A percentile compares a stretch with the other conserved stretches of the same genome.
phyloP scores from a whole-genome alignment of 371 early-diverging fungal genomes.

The Rhizomucor miehei region DNA sequence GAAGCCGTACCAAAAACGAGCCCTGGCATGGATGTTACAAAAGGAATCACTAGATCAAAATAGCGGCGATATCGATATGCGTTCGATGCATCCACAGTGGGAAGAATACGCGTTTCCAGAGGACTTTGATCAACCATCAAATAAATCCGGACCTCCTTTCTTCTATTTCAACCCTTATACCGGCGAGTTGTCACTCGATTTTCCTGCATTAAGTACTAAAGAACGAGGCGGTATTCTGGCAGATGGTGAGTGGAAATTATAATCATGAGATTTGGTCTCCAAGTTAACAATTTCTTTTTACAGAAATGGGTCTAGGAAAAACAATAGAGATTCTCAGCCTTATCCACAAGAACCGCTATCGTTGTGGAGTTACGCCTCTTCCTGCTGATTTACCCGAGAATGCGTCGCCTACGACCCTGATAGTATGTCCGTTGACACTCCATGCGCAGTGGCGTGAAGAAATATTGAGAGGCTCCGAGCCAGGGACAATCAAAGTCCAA shows the following conservation, averaged over 20 bases:
- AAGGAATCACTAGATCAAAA: slow-evolving; percentile 43
- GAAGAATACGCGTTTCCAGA: slow-evolving; percentile 53
- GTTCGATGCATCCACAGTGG: slow-evolving; percentile 64
- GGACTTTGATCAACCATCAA: slow-evolving; percentile 13
- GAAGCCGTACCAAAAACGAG: slow-evolving; percentile 65
- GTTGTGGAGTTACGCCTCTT: slow-evolving; percentile 9
- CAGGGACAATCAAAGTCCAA: slow-evolving; percentile 37
- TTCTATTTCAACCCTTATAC: slow-evolving; percentile 68
- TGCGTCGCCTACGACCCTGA: slow-evolving; percentile 52
- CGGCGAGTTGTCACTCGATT: slow-evolving; percentile 52
- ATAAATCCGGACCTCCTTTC: slow-evolving; percentile 7
- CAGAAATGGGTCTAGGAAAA: slow-evolving; percentile 89
- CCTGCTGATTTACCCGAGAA: slow-evolving; percentile 1
- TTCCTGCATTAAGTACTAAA: slow-evolving; percentile 48
- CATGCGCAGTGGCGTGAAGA: slow-evolving; percentile 77
- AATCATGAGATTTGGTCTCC: too few species aligned
- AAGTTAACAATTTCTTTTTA: not conserved
- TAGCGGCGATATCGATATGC: slow-evolving; percentile 30
- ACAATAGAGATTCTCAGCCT: slow-evolving; percentile 83
- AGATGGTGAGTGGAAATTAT: slow-evolving; percentile 40
- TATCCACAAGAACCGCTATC: slow-evolving; percentile 45
- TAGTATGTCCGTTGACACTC: slow-evolving; percentile 72
- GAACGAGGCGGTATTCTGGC: slow-evolving; percentile 75
- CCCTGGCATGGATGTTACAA: slow-evolving; percentile 60
- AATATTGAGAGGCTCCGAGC: slow-evolving; percentile 44